Base-by-base conservation (phyloP, 768 basidiomycete genomes). In the Boletus pseudopeckii region DNA sequence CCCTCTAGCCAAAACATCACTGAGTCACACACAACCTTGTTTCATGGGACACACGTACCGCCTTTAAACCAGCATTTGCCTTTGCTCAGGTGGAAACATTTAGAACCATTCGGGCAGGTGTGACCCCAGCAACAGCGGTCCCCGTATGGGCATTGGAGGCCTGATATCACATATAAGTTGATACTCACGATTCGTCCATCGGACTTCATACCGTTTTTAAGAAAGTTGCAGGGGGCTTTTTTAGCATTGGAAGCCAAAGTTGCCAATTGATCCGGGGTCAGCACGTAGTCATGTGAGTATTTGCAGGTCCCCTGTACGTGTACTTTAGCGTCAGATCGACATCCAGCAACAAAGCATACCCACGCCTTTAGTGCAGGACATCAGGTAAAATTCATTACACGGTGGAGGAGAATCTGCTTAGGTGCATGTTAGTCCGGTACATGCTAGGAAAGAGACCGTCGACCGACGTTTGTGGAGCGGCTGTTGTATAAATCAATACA, bases 31-130 rank as follows among this genome's bases (percentile, higher is more conserved):
- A 45, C 26, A 28, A 20, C 42, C 37, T 9, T 11, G 38, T 18
- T 5, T 48, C 22, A 34, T 9, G 22, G 7, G 36, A 48, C 13
- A 30, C 9, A 71, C 80, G 63, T 52, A 80, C 79, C 71, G 60
- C 85, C 88, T 79, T 91, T 90, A 71, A 92, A 92, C 88, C 90
- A 90, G 65, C 90, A 92, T 71, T 86, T 90, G 40, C 89, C 88
- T 65, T 86, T 88, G 71, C 80, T 82, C 30, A 86, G 72, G 68
- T 87, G 86, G 43, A 70, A 73, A 62, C 85, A 87, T 62, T 80
- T 82, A 17, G 79, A 77, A n/a, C 90, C 90, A 59, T 85, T 86
- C 14, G 90, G 90, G 62, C 90, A 92, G 22, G 82, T 74, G 66
- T 92, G 90, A 8, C 90, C 90, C 88, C 89, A 91, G 69, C 88